Evolutionary conservation across 1,284 basidiomycete species (phyloP), one percentile per base, ranked within the genome.

Genomic region (Papiliotrema terrestris): DNA sequence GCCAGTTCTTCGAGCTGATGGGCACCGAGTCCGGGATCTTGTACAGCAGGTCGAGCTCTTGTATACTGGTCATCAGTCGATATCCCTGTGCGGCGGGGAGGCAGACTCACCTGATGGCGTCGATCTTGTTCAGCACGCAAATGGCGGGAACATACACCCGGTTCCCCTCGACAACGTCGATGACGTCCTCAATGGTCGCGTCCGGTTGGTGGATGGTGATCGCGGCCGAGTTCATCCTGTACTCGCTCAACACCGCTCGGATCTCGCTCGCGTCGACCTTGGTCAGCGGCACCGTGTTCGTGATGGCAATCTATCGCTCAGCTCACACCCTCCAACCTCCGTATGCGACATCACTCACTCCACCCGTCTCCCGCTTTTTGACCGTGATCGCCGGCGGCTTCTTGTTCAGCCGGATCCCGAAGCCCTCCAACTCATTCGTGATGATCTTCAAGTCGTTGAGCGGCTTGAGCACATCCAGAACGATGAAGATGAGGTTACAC

Each of bases 401-500:
- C 79, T 98, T 98, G 81, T 98, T 98, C 55, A 98, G 81, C 46
- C 94, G 84, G 66, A 98, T 97, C 8, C 95, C 95, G 65, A 98
- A 97, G 29, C 93, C 93, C 82, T 98, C 95, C 60, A 98, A 78
- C 77, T 98, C 95, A 44, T 82, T 74, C 75, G 96, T 91, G 59
- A 98, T 90, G 68, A 96, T 80, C 53, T 84, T 87, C 71, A 98
- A 92, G 80, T 99, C 95, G 43, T 87, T 88, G 23, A 98, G 83
- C 13, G 96, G 96, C 78, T 98, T 99, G 41, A 96, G 83, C 14
- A 98, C 96, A 70, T 99, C 96, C 41, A 99, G 84, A 29, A 98
- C 89, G 73, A 99, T 98, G 77, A 98, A 98, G 63, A 99, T 98
- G 47, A 98, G 85, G 76, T 98, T 94, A 76, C 96, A 98, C 45